Evolutionary conservation across 2,329 filamentous ascomycete genomes (phyloP), one percentile per base, ranked within the genome.

Genomic region (Pleurostoma richardsiae): DNA sequence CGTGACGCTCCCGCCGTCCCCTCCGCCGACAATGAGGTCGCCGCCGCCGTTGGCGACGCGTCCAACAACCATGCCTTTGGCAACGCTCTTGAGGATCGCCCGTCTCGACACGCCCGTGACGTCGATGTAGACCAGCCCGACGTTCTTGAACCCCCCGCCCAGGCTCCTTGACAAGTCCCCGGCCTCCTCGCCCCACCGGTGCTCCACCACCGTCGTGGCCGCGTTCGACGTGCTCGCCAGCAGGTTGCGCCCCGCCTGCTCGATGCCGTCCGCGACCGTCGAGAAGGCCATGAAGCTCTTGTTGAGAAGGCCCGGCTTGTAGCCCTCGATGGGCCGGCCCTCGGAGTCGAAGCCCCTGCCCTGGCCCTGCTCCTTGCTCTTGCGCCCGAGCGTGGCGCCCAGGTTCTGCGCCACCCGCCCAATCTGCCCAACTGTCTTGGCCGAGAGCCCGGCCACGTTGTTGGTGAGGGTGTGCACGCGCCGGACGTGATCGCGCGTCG

Each of bases 231-330:
- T 82, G 7, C 85, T 84, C 4, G 79, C 80, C 30, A 99, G 75
- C 30, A 99, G 72, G 52, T 82, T 88, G 45, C 86, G 85, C 1
- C 90, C 88, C 2, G 89, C 87, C 56, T 95, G 86, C 55, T 96
- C 91, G 49, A 97, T 87, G 36, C 94, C 94, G 59, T 99, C 94
- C 28, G 90, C 88, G 40, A 99, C 82, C 0, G 94, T 99, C 38
- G 87, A 90, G 65, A 97, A 97, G 0, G 94, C 94, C 73, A 99
- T 97, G 72, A 99, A 74, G 52, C 85, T 90, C 76, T 96, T 96
- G 71, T 99, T 99, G 54, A 99, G 70, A 30, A 99, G 71, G 4
- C 94, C 92, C 0, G 94, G 92, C 68, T 96, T 96, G 70, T 94
- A 95, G 19, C 64, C 66, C 2, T 77, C 72, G 5, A 80, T 61